Conservation (phyloP, 371 early-diverging fungal genomes). For the Actinomucor elegans region DNA sequence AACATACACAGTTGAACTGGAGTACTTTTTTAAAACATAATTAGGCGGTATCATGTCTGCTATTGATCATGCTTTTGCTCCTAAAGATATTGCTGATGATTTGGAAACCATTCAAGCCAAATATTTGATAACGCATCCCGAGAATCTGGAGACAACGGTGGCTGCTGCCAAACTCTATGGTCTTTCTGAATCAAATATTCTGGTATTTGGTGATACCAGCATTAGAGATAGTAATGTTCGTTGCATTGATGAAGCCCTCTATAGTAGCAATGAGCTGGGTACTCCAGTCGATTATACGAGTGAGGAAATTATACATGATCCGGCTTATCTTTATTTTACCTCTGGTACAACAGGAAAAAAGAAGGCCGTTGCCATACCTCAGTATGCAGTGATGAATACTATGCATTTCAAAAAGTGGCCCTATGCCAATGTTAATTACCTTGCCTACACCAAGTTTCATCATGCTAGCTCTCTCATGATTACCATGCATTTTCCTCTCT, state of each 20-base stretch:
- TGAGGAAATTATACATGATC: slow-evolving; percentile 8
- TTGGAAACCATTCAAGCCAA: slow-evolving; percentile 62
- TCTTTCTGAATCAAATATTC: slow-evolving; percentile 43
- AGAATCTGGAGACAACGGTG: slow-evolving; percentile 37
- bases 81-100: slow-evolving; percentile 63
- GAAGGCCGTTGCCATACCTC: slow-evolving; percentile 18
- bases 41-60: slow-evolving; percentile 63
- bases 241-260: slow-evolving; percentile 19
- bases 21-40: not conserved
- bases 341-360: slow-evolving; percentile 34
- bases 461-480: slow-evolving; percentile 9
- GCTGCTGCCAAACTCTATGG: slow-evolving; percentile 52
- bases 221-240: slow-evolving; percentile 25
- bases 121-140: slow-evolving; percentile 23
- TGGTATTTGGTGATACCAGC: slow-evolving; percentile 47
- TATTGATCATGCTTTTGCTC: slow-evolving; percentile 55
- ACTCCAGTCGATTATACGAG: slow-evolving; percentile 2
- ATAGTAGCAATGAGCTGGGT: slow-evolving; percentile 1
- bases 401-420: not conserved
- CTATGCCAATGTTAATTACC: not conserved
- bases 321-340: slow-evolving; percentile 24
- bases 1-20: too few relatives aligned
- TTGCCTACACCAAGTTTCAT: slow-evolving; percentile 12
- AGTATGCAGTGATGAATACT: not conserved
- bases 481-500: not conserved